A percentile compares a stretch with the other conserved stretches of the same genome.
Conservation (phyloP, 75 land plant species). For the Larix kaempferi region DNA sequence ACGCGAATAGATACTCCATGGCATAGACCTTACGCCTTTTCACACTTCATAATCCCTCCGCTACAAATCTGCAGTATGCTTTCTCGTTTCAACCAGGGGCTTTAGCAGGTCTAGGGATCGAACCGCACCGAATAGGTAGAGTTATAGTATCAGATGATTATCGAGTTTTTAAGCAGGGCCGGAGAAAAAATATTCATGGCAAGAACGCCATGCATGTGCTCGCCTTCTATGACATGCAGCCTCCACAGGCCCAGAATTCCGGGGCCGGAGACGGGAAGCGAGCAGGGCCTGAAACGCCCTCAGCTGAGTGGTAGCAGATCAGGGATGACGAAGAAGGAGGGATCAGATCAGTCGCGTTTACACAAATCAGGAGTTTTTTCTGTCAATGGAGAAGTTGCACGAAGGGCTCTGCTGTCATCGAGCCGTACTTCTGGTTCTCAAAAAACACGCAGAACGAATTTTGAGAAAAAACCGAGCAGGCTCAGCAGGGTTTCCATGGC, state of each 20-base stretch:
- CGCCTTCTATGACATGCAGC: not conserved
- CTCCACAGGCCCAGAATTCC: slow-evolving; percentile 2
- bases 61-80: not conserved
- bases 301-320: not conserved
- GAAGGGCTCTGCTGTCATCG: not conserved
- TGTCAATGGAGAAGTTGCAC: not conserved
- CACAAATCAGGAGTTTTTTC: not conserved
- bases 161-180: not conserved
- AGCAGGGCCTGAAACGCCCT: not conserved
- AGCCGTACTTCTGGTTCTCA: not conserved
- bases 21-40: not conserved
- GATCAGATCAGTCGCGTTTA: too few species aligned
- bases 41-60: not conserved
- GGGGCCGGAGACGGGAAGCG: not conserved
- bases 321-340: not conserved
- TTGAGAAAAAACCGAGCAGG: not conserved
- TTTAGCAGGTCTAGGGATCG: not conserved
- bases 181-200: not conserved
- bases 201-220: not conserved
- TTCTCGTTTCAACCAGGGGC: not conserved
- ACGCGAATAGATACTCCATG: not conserved
- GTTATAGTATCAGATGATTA: not conserved
- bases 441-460: not conserved
- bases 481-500: not conserved
- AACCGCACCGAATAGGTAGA: not conserved